phyloP scores from a whole-genome alignment of 1,284 basidiomycete genomes.

The Pascua sp. region DNA sequence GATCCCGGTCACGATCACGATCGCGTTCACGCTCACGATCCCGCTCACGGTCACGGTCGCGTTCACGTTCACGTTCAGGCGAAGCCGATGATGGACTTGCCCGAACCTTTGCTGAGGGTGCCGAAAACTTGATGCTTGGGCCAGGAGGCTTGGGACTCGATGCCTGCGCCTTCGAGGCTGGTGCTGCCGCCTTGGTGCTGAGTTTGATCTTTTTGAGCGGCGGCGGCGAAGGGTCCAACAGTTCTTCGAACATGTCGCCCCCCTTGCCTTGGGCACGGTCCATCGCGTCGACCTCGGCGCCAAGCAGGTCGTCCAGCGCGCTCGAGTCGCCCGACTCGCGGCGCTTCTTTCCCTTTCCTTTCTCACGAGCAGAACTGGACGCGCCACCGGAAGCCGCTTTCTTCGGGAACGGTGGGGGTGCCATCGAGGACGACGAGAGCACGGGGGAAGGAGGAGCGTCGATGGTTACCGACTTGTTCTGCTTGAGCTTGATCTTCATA shows the following conservation, averaged over 20 bases:
- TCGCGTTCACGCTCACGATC: too few relatives aligned
- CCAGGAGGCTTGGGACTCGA: background rate
- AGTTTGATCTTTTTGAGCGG: conserved; percentile 36
- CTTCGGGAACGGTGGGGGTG: conserved; percentile 3
- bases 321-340: background rate
- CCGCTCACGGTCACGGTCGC: background rate
- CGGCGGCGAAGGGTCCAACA: conserved; percentile 23
- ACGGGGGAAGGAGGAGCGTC: conserved; percentile 37
- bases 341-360: conserved; percentile 19
- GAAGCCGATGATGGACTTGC: background rate
- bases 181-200: conserved; percentile 3
- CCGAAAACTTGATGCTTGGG: background rate
- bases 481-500: conserved; percentile 35
- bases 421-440: conserved; percentile 15
- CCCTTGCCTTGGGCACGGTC: conserved; percentile 15
- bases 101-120: background rate
- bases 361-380: background rate
- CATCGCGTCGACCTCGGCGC: conserved; percentile 46
- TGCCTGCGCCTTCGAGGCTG: background rate
- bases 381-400: background rate
- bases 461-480: conserved; percentile 27
- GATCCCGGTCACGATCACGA: too few relatives aligned
- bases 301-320: conserved; percentile 42
- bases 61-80: too few relatives aligned
- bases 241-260: conserved; percentile 25